Evolutionary conservation across 176 grass and related monocot genomes (phyloP).

Genomic region (Lolium rigidum): DNA sequence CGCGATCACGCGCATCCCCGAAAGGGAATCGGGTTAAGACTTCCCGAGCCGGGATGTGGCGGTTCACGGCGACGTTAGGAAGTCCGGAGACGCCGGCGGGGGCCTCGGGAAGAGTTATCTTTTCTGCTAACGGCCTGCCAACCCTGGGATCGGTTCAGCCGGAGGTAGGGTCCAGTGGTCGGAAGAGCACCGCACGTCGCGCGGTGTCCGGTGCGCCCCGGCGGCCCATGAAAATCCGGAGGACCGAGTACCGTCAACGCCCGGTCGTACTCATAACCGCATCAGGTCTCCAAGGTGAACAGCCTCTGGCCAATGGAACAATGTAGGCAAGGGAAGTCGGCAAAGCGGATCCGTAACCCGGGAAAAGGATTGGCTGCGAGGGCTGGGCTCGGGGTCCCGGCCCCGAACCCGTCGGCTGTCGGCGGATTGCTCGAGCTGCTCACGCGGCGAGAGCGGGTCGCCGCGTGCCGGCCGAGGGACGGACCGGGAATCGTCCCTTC

Average conservation of each 20-base stretch:
- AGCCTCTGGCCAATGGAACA: conserved; percentile 79
- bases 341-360: conserved; percentile 68
- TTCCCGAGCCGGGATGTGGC: conserved; percentile 58
- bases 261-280: conserved; percentile 73
- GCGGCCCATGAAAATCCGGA: conserved; percentile 65
- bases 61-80: conserved; percentile 57
- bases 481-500: not conserved
- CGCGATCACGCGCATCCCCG: conserved; percentile 38
- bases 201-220: conserved; percentile 58
- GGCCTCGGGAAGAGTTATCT: conserved; percentile 67
- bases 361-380: not conserved
- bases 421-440: conserved; percentile 45
- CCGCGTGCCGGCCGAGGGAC: conserved; percentile 37
- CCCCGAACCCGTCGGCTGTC: conserved; percentile 47
- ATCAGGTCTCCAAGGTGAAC: conserved; percentile 80
- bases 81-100: conserved; percentile 60
- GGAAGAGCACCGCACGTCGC: conserved; percentile 65
- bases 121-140: conserved; percentile 78
- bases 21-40: conserved; percentile 72
- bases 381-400: conserved; percentile 14
- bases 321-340: conserved; percentile 93
- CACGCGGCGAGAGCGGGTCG: conserved; percentile 37
- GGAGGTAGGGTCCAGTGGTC: conserved; percentile 61
- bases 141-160: conserved; percentile 62
- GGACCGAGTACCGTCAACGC: conserved; percentile 63